Percentiles rank a stretch among this genome's conserved stretches.
These are phyloP conservation scores for Ophiosphaerella narmari DNA, from an alignment of 2,329 filamentous ascomycete genomes.

Conservation along the genomic window DNA sequence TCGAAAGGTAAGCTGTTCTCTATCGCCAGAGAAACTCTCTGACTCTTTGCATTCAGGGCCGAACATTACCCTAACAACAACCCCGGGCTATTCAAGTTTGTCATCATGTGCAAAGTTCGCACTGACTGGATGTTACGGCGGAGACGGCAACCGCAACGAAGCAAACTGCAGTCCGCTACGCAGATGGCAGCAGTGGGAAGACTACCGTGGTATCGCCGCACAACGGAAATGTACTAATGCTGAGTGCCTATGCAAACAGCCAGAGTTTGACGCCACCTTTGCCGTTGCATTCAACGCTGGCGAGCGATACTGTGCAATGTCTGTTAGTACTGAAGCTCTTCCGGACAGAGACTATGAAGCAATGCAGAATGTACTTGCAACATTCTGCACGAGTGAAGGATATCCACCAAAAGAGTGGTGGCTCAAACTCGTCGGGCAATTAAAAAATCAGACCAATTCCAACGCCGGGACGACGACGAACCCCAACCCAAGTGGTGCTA, in stretches of 20 bases:
- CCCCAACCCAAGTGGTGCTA: too few relatives aligned
- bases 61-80: too few relatives aligned
- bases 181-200: not conserved
- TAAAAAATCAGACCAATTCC: too few relatives aligned
- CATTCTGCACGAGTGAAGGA: not conserved
- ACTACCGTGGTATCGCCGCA: not conserved
- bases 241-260: not conserved
- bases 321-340: not conserved
- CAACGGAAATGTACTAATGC: not conserved
- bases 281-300: not conserved
- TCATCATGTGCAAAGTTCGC: not conserved
- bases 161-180: not conserved
- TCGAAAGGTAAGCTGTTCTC: not conserved
- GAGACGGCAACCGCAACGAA: not conserved
- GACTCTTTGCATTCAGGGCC: too few relatives aligned
- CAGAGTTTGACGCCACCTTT: not conserved
- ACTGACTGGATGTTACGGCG: not conserved
- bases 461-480: too few relatives aligned
- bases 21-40: too few relatives aligned
- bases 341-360: not conserved
- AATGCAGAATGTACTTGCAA: constrained; percentile 1
- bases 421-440: not conserved
- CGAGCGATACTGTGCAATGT: not conserved
- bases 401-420: not conserved
- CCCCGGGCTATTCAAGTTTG: too few relatives aligned